Conservation (phyloP, 2,329 filamentous ascomycete genomes). For the Fusarium lateritium region DNA sequence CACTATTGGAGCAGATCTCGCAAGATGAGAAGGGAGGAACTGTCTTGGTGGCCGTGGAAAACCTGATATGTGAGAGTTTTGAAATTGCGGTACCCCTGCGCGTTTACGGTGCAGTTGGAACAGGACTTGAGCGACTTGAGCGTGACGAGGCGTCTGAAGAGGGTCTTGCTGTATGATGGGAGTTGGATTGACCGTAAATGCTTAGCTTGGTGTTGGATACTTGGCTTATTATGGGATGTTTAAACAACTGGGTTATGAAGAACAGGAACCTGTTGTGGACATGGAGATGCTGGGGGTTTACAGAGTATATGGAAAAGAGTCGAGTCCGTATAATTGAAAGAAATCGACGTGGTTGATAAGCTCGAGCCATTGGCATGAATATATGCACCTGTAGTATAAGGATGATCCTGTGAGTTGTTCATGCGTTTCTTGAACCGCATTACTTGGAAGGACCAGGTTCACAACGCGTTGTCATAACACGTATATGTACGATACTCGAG, state of each 20-base stretch:
- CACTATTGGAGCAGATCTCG: conserved; percentile 83
- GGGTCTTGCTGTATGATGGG: conserved; percentile 57
- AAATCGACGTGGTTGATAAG: conserved; percentile 23
- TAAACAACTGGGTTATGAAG: conserved; percentile 20
- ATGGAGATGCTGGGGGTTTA: conserved; percentile 27
- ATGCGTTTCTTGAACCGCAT: conserved; percentile 9
- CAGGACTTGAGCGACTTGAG: conserved; percentile 69
- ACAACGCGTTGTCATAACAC: conserved; percentile 3
- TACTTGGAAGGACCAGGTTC: neutral
- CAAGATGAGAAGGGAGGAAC: conserved; percentile 82
- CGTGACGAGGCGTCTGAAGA: conserved; percentile 68
- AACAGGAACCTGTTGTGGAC: conserved; percentile 17
- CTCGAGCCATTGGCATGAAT: conserved; percentile 18
- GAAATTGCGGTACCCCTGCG: conserved; percentile 88
- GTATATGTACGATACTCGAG: conserved; percentile 10
- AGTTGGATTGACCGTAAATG: conserved; percentile 28
- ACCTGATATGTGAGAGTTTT: conserved; percentile 87
- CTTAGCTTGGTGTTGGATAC: conserved; percentile 35
- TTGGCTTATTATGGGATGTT: conserved; percentile 19
- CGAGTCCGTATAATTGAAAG: conserved; percentile 22
- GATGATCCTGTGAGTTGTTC: conserved; percentile 16
- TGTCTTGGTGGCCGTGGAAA: conserved; percentile 83
- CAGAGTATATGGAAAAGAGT: conserved; percentile 32
- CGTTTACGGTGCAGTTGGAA: conserved; percentile 79
- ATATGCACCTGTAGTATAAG: conserved; percentile 28